Conservation (phyloP, 768 basidiomycete genomes). For the Phylloporus sp. region DNA sequence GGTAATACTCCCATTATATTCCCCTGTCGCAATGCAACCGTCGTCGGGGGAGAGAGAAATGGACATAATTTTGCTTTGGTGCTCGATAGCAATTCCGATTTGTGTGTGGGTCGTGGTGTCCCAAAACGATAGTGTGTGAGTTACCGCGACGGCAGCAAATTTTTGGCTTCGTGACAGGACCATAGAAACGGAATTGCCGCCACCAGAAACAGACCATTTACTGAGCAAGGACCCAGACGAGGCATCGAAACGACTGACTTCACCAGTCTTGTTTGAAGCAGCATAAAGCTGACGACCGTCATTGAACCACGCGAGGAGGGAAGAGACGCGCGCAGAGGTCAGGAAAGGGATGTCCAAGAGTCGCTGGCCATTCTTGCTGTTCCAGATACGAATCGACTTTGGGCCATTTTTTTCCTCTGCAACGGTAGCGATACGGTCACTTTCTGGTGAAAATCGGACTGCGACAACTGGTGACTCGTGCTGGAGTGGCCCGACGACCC, state of each 20-base stretch:
- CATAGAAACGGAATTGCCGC: background rate
- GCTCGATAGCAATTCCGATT: background rate
- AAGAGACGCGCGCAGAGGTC: too few species aligned
- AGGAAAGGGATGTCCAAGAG: background rate
- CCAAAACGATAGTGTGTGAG: background rate
- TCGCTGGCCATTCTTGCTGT: background rate
- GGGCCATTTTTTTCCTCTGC: background rate
- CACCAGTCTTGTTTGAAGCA: too few species aligned
- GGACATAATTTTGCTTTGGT: background rate
- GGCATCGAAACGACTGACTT: too few species aligned
- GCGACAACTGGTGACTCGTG: background rate
- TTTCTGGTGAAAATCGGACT: slow-evolving; percentile 8
- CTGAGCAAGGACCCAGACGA: too few species aligned
- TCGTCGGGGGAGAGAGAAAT: slow-evolving; percentile 5
- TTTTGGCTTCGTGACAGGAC: background rate
- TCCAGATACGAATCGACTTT: slow-evolving; percentile 6
- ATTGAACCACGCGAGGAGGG: too few species aligned
- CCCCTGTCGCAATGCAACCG: background rate
- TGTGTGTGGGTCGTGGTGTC: background rate
- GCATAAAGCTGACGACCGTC: too few species aligned
- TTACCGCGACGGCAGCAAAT: background rate
- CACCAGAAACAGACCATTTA: too few species aligned
- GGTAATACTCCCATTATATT: background rate
- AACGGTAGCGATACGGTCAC: slow-evolving; percentile 3
- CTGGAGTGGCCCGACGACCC: slow-evolving; percentile 5